phyloP scores from a whole-genome alignment of 164 flowering plant genomes.

The Macadamia tetraphylla region DNA sequence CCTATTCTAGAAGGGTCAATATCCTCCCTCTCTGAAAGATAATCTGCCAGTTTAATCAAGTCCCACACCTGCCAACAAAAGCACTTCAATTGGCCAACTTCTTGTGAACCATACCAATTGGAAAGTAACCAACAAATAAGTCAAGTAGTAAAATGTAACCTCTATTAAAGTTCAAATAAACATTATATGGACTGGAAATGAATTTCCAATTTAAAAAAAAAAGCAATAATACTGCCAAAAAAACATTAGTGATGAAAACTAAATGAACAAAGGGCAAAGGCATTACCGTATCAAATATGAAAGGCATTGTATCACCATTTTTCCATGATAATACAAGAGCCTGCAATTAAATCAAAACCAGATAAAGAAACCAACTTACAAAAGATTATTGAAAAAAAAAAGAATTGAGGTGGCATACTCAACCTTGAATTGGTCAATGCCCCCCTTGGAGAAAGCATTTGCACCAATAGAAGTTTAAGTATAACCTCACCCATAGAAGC shows the following conservation, averaged over 20 bases:
- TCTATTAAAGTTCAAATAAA: neutral
- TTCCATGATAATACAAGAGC: conserved; percentile 87
- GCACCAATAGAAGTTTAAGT: too few species aligned
- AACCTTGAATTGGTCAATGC: too few species aligned
- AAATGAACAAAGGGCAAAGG: neutral
- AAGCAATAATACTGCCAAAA: too few species aligned
- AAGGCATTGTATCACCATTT: conserved; percentile 92
- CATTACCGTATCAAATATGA: conserved; percentile 85
- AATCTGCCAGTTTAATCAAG: conserved; percentile 85
- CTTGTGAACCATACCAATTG: neutral
- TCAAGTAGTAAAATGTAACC: neutral
- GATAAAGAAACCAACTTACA: neutral
- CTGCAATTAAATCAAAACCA: conserved; percentile 34
- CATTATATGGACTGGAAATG: neutral
- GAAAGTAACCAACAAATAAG: neutral
- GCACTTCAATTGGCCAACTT: neutral
- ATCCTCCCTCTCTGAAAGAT: conserved; percentile 76
- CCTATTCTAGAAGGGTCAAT: conserved; percentile 76
- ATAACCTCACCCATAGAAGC: neutral
- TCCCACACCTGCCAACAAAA: conserved; percentile 63
- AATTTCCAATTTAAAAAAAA: neutral
- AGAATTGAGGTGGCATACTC: neutral
- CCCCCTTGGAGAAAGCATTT: too few species aligned
- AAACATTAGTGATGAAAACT: neutral
- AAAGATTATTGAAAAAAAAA: neutral